Conservation (phyloP, 495 filamentous ascomycete genomes). For the Viridothelium virens region DNA sequence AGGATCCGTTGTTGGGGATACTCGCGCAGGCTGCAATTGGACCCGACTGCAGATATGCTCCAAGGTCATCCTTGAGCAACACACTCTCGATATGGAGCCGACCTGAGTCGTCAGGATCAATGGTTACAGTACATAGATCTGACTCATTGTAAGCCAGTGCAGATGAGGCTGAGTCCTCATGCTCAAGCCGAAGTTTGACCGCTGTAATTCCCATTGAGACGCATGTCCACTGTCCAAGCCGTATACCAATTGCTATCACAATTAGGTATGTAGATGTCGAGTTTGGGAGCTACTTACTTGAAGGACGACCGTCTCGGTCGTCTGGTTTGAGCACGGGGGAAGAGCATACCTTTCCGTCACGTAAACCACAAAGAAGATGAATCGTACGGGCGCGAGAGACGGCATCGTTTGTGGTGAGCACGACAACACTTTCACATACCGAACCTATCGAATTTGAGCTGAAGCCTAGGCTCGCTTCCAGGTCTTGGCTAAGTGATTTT, state of each 20-base stretch:
- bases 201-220: slow-evolving; percentile 6
- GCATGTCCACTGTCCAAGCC: neutral
- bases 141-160: slow-evolving; percentile 25
- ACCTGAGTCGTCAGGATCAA: neutral
- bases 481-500: neutral
- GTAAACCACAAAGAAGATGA: slow-evolving; percentile 27
- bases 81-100: slow-evolving; percentile 27
- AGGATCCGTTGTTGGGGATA: slow-evolving; percentile 15
- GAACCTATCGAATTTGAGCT: neutral
- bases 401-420: neutral
- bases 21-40: slow-evolving; percentile 22
- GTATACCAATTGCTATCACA: slow-evolving; percentile 11
- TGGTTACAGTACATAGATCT: slow-evolving; percentile 17
- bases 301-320: neutral
- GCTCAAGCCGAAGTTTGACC: neutral
- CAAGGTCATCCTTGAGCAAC: slow-evolving; percentile 26
- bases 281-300: neutral
- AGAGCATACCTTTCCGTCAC: slow-evolving; percentile 27
- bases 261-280: slow-evolving; percentile 4
- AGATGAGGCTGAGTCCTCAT: neutral
- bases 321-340: neutral
- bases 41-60: slow-evolving; percentile 22
- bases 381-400: neutral
- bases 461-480: neutral
- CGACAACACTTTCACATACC: neutral